Base-by-base conservation (phyloP, 352 stramenopile genomes). In the Globisporangium nunn region DNA sequence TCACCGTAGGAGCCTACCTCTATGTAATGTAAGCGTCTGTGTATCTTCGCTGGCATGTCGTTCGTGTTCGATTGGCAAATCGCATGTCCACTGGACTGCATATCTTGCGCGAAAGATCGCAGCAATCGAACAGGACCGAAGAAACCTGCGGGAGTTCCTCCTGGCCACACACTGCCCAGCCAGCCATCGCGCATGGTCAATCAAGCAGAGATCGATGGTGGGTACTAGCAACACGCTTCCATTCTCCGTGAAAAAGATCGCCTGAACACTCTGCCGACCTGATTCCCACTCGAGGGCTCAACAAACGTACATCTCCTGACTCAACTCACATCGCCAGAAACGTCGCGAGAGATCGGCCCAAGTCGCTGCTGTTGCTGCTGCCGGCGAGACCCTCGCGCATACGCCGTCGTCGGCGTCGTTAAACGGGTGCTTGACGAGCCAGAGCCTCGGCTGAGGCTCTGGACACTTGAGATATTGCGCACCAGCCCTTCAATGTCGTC, bases 401-500 rank as follows among this genome's bases (percentile, higher is more conserved):
- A 37, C 33, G 33, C 10, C 10, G 33, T 37, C 33, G 33, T 8
- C 33, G 5, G 10, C 33, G 33, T 23, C 23, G 23, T 23, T 23
- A 23, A 8, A 37, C 33, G 33, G 33, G 33, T 37, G 33, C 33
- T 37, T 37, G 33, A 37, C 33, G 33, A 37, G 35, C 33, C 33
- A 5, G 33, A 37, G 35, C 15, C 35, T 62, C 56, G 12, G 59
- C 51, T 29, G 15, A 48, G 33, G n/a, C 8, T 54, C 37, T 23
- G 48, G 12, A 64, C 45, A 29, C 59, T 68, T 30, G 59, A 62
- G 18, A 70, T 54, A 39, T 63, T 63, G 2, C 66, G 55, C 28
- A 80, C 71, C 6, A 83, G 69, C 23, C 68, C 63, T 61, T 83
- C 73, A 29, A 83, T 83, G 37, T 83, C 73, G 30, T 63, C 61